Evolutionary conservation across 2,329 filamentous ascomycete species (phyloP).

Genomic region (Cercospora sojina): DNA sequence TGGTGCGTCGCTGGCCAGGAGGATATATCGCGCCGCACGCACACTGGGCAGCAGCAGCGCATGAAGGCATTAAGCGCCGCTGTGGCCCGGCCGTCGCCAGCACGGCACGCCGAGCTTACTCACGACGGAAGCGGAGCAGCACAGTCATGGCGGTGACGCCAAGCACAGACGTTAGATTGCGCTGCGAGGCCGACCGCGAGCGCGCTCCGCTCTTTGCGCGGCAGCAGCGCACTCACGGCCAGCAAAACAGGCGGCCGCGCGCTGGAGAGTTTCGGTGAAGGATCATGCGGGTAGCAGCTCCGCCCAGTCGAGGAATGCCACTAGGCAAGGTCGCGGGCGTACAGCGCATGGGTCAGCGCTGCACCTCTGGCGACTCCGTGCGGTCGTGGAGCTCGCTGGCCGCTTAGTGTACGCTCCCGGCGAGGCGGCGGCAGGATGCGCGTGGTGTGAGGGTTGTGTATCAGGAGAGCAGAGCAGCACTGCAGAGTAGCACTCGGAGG

Average conservation of each 20-base stretch:
- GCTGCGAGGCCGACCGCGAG: conserved; percentile 1
- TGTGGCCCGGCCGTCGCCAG: neutral
- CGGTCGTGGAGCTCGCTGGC: neutral
- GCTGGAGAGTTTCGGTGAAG: conserved; percentile 18
- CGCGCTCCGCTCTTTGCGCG: conserved; percentile 16
- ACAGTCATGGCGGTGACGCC: conserved; percentile 11
- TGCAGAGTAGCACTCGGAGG: neutral
- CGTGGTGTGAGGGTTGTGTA: neutral
- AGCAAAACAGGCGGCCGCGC: conserved; percentile 5
- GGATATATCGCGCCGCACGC: neutral
- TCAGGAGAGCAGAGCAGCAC: neutral
- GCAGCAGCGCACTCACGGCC: neutral
- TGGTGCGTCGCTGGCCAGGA: conserved; percentile 9
- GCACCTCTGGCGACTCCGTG: neutral
- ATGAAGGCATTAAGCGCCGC: conserved; percentile 8
- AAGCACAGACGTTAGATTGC: conserved; percentile 19
- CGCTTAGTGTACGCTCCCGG: neutral
- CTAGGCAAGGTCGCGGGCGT: neutral
- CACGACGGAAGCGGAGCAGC: conserved; percentile 12
- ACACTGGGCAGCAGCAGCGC: neutral
- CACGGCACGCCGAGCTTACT: conserved; percentile 12
- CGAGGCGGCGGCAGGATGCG: neutral
- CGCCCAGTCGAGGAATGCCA: conserved; percentile 10
- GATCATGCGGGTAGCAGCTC: conserved; percentile 11
- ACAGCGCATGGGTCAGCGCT: neutral